These are phyloP conservation scores for Termitomyces sp. DNA, from an alignment of 768 basidiomycete species.

Conservation along the genomic window DNA sequence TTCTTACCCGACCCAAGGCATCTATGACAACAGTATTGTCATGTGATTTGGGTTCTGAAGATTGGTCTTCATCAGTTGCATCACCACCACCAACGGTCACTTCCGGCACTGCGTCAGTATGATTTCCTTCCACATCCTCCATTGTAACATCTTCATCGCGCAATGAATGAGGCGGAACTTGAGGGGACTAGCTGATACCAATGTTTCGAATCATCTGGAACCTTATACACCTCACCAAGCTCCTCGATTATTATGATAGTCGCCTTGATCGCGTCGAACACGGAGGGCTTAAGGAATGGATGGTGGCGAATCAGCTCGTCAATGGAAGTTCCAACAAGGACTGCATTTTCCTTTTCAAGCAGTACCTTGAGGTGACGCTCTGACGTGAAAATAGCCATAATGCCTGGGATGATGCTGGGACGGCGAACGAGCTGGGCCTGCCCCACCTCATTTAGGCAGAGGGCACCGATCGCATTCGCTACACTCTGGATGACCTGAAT, in stretches of 20 bases:
- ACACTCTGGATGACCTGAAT: slow-evolving; percentile 83
- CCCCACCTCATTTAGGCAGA: slow-evolving; percentile 91
- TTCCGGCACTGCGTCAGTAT: slow-evolving; percentile 14
- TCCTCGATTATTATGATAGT: slow-evolving; percentile 72
- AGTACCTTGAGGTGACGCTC: slow-evolving; percentile 78
- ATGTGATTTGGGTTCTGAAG: slow-evolving; percentile 41
- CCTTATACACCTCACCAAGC: slow-evolving; percentile 55
- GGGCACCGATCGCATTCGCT: slow-evolving; percentile 91
- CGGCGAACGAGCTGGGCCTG: slow-evolving; percentile 74
- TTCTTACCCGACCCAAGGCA: slow-evolving; percentile 65
- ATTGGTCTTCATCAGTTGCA: slow-evolving; percentile 20
- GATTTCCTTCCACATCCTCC: slow-evolving; percentile 34
- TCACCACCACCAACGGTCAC: slow-evolving; percentile 13
- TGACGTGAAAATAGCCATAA: slow-evolving; percentile 84
- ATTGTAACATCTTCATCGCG: slow-evolving; percentile 39
- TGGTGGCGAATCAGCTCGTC: slow-evolving; percentile 98
- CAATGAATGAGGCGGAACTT: slow-evolving; percentile 1
- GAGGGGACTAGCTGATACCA: slow-evolving; percentile 59
- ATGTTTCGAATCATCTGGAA: slow-evolving; percentile 53
- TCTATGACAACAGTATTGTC: slow-evolving; percentile 81
- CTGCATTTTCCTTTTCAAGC: slow-evolving; percentile 90
- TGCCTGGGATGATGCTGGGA: slow-evolving; percentile 76
- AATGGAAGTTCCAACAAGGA: slow-evolving; percentile 81
- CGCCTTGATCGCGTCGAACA: slow-evolving; percentile 72
- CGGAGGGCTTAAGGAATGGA: slow-evolving; percentile 73